A percentile compares a stretch with the other conserved stretches of the same genome.
Evolutionary conservation across 176 grass and related monocot genomes (phyloP).

Genomic region (Carex scoparia): DNA sequence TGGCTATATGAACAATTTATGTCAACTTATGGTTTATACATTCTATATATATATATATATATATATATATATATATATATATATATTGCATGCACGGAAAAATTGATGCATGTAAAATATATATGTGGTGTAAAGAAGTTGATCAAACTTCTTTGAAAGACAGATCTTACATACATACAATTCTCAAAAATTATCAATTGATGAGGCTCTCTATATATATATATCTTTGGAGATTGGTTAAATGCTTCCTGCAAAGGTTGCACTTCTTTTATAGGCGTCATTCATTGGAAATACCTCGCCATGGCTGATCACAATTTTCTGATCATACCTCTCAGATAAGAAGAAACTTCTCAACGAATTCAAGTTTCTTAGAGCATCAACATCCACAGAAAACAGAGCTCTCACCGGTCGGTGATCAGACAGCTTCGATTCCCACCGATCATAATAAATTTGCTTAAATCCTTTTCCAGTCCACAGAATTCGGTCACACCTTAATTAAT

Average conservation of each 20-base stretch:
- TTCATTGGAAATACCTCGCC: background rate
- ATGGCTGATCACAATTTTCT: background rate
- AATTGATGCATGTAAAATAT: background rate
- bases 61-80: background rate
- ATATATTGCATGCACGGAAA: background rate
- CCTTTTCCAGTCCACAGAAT: slow-evolving; percentile 72
- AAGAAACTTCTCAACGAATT: slow-evolving; percentile 24
- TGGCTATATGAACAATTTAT: background rate
- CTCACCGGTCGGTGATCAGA: slow-evolving; percentile 86
- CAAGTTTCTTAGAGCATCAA: slow-evolving; percentile 21
- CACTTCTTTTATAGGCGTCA: background rate
- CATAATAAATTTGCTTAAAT: slow-evolving; percentile 71
- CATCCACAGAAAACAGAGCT: slow-evolving; percentile 49
- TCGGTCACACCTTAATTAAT: slow-evolving; percentile 72
- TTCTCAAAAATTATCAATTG: background rate
- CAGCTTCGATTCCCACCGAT: slow-evolving; percentile 50
- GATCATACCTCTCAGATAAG: slow-evolving; percentile 13
- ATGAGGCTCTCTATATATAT: too few species aligned
- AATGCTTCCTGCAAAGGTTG: background rate
- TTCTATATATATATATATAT: background rate
- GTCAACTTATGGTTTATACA: background rate
- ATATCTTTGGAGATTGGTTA: too few species aligned
- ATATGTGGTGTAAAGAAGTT: too few species aligned
- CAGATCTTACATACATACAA: background rate
- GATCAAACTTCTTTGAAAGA: too few species aligned